Conservation (phyloP, 208 protist genomes). For the Porcisia hertigi region DNA sequence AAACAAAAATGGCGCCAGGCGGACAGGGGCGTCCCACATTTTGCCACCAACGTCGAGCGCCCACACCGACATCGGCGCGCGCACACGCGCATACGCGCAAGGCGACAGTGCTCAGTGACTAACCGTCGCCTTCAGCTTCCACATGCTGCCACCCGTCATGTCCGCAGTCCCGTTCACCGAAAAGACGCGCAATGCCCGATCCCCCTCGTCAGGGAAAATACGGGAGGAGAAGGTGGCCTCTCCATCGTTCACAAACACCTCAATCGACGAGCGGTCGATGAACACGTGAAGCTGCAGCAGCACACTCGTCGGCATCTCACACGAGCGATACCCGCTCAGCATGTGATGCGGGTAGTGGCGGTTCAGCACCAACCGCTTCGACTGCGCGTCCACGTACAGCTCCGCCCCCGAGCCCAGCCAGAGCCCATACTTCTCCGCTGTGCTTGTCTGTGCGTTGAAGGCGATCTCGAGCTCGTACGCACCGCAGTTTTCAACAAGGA, state of each 20-base stretch:
- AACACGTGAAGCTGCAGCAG: slow-evolving; percentile 52
- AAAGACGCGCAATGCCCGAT: slow-evolving; percentile 42
- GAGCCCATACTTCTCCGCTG: slow-evolving; percentile 57
- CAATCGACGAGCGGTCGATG: slow-evolving; percentile 53
- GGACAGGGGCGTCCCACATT: not conserved
- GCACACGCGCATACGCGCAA: not conserved
- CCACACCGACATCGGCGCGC: slow-evolving; percentile 1
- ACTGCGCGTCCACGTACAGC: slow-evolving; percentile 55
- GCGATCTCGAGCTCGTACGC: slow-evolving; percentile 44
- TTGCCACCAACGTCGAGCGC: not conserved
- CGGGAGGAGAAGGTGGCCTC: slow-evolving; percentile 41
- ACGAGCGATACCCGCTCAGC: slow-evolving; percentile 56
- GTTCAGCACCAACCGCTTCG: slow-evolving; percentile 45
- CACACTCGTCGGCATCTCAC: slow-evolving; percentile 29
- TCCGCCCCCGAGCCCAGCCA: slow-evolving; percentile 54
- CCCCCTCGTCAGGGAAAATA: slow-evolving; percentile 44
- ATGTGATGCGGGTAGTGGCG: slow-evolving; percentile 67
- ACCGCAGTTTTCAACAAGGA: slow-evolving; percentile 38
- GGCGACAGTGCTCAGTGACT: not conserved
- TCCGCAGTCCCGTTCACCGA: slow-evolving; percentile 37
- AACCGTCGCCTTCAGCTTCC: slow-evolving; percentile 32
- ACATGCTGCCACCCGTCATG: slow-evolving; percentile 38
- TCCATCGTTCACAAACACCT: slow-evolving; percentile 64
- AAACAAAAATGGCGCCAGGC: not conserved
- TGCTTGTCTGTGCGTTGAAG: slow-evolving; percentile 42